Evolutionary conservation across 352 stramenopile species (phyloP).

Genomic region (Phytophthora quininea): DNA sequence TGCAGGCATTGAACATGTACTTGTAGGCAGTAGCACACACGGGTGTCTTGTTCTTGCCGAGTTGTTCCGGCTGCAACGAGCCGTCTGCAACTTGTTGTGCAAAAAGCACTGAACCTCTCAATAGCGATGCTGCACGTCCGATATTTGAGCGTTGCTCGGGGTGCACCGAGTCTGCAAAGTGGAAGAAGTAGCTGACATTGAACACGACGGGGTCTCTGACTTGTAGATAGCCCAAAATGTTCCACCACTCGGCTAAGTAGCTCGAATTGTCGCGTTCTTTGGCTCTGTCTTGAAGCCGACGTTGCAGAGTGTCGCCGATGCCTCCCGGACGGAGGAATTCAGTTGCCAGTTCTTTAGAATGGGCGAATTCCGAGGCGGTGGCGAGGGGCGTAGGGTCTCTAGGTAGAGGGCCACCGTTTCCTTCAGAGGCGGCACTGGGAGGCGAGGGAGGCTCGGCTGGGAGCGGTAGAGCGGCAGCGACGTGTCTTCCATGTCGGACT

Average conservation of each 20-base stretch:
- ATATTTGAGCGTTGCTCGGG: constrained; percentile 64
- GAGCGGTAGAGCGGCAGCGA: constrained; percentile 74
- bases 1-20: constrained; percentile 96
- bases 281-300: constrained; percentile 63
- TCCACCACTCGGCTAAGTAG: constrained; percentile 83
- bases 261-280: constrained; percentile 66
- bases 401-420: constrained; percentile 93
- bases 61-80: constrained; percentile 83
- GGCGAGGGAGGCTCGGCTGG: constrained; percentile 85
- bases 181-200: constrained; percentile 93
- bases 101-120: constrained; percentile 90
- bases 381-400: constrained; percentile 84
- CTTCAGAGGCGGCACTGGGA: constrained; percentile 91
- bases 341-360: constrained; percentile 65
- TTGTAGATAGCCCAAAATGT: constrained; percentile 76
- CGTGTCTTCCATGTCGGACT: constrained; percentile 65
- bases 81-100: constrained; percentile 89
- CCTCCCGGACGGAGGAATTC: constrained; percentile 67
- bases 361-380: constrained; percentile 70
- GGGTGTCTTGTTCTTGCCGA: constrained; percentile 90
- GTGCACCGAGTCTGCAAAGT: constrained; percentile 74
- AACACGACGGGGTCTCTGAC: constrained; percentile 85
- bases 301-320: constrained; percentile 81
- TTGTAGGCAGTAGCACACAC: constrained; percentile 93
- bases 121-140: constrained; percentile 77